Evolutionary conservation across 2,329 filamentous ascomycete genomes (phyloP).

Genomic region (Fusarium sp.): DNA sequence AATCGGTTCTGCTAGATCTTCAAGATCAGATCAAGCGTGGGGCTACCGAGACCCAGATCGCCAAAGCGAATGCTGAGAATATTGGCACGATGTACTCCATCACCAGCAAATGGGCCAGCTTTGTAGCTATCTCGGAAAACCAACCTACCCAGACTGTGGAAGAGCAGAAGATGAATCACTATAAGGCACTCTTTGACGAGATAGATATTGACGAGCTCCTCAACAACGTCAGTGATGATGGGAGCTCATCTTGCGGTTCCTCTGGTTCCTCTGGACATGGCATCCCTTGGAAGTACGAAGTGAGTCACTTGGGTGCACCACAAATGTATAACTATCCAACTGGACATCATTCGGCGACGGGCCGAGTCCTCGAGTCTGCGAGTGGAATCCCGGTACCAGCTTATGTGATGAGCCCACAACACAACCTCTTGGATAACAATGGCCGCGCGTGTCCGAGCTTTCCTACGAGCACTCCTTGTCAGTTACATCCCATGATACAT

Average conservation of each 20-base stretch:
- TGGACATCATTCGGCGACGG: fast-evolving
- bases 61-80: fast-evolving
- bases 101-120: neutral
- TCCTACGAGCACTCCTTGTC: too few species aligned
- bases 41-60: fast-evolving
- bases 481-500: too few species aligned
- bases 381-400: neutral
- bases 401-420: too few species aligned
- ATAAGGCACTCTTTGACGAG: neutral
- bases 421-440: too few species aligned
- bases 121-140: fast-evolving
- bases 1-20: fast-evolving
- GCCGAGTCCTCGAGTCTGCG: neutral
- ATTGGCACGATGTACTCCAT: neutral
- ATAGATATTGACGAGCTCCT: neutral
- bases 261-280: neutral
- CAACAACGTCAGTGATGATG: neutral
- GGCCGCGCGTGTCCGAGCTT: fast-evolving
- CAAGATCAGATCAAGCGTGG: fast-evolving
- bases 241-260: too few species aligned
- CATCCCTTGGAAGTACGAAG: fast-evolving
- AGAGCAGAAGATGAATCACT: neutral
- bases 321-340: fast-evolving
- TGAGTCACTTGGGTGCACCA: neutral
- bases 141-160: fast-evolving